phyloP scores from a whole-genome alignment of 2,329 filamentous ascomycete genomes.

The Cladophialophora immunda region DNA sequence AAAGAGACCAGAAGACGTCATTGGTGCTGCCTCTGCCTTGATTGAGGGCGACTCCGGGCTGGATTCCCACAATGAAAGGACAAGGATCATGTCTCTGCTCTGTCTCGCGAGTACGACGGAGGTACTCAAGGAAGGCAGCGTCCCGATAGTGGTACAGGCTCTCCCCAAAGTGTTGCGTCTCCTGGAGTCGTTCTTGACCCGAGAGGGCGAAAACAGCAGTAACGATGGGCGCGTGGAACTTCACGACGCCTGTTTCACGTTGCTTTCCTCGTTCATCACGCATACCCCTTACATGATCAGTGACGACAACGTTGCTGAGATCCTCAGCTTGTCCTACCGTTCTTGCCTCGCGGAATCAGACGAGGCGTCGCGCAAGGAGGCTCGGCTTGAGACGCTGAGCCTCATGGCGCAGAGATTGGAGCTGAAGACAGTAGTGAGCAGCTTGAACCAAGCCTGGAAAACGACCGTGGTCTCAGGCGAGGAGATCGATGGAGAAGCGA shows the following conservation, averaged over 20 bases:
- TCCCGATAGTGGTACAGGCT: conserved; percentile 80
- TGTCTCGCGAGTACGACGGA: conserved; percentile 90
- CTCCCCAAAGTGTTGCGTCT: conserved; percentile 77
- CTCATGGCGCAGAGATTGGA: conserved; percentile 81
- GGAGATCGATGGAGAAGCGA: conserved; percentile 66
- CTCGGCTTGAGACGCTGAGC: conserved; percentile 73
- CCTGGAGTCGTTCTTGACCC: conserved; percentile 68
- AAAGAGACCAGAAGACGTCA: conserved; percentile 80
- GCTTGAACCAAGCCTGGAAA: conserved; percentile 63
- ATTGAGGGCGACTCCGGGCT: conserved; percentile 60
- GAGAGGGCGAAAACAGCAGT: not conserved
- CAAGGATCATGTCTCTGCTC: conserved; percentile 61
- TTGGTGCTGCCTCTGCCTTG: conserved; percentile 78
- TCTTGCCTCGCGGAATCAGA: conserved; percentile 23
- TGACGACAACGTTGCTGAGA: conserved; percentile 73
- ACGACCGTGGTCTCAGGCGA: conserved; percentile 74
- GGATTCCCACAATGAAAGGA: conserved; percentile 28
- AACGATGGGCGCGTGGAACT: conserved; percentile 63
- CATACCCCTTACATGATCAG: conserved; percentile 91
- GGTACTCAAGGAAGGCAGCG: conserved; percentile 83
- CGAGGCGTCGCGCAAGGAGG: conserved; percentile 65
- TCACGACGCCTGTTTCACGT: conserved; percentile 82
- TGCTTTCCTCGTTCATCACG: conserved; percentile 80
- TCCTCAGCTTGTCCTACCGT: conserved; percentile 70
- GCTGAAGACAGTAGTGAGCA: conserved; percentile 76